These are phyloP conservation scores for Fusarium nanum DNA, from an alignment of 2,329 filamentous ascomycete species.

Conservation along the genomic window DNA sequence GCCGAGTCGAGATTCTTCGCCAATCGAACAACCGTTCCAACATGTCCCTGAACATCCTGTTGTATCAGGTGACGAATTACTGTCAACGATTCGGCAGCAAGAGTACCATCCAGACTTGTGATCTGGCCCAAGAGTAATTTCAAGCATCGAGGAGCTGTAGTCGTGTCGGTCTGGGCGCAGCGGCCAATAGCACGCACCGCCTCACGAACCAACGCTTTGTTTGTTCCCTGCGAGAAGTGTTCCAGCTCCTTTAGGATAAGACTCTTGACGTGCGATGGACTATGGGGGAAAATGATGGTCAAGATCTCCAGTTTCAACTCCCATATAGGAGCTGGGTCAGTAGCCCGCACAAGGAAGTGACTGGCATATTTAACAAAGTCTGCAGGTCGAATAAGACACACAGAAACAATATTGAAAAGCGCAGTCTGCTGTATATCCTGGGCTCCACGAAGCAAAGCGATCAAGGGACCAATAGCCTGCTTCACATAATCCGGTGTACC, in stretches of 20 bases:
- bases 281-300: constrained; percentile 89
- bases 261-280: constrained; percentile 79
- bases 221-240: constrained; percentile 82
- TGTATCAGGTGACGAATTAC: constrained; percentile 97
- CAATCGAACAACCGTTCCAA: constrained; percentile 85
- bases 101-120: constrained; percentile 84
- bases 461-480: constrained; percentile 81
- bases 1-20: constrained; percentile 92
- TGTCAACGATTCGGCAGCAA: constrained; percentile 92
- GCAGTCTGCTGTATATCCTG: constrained; percentile 91
- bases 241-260: constrained; percentile 93
- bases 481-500: constrained; percentile 82
- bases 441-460: constrained; percentile 85
- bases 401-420: constrained; percentile 94
- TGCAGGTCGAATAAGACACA: constrained; percentile 79
- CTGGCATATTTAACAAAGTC: constrained; percentile 90
- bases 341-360: constrained; percentile 87
- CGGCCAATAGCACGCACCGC: constrained; percentile 93
- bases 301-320: constrained; percentile 91
- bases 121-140: constrained; percentile 87
- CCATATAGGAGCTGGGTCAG: constrained; percentile 85
- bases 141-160: constrained; percentile 81
- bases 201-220: constrained; percentile 84
- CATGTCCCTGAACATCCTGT: constrained; percentile 83
- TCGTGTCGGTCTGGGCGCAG: constrained; percentile 82